A percentile compares a stretch with the other conserved stretches of the same genome.
Conservation (phyloP, 139 green algal genomes). For the Chlorella sorokiniana region DNA sequence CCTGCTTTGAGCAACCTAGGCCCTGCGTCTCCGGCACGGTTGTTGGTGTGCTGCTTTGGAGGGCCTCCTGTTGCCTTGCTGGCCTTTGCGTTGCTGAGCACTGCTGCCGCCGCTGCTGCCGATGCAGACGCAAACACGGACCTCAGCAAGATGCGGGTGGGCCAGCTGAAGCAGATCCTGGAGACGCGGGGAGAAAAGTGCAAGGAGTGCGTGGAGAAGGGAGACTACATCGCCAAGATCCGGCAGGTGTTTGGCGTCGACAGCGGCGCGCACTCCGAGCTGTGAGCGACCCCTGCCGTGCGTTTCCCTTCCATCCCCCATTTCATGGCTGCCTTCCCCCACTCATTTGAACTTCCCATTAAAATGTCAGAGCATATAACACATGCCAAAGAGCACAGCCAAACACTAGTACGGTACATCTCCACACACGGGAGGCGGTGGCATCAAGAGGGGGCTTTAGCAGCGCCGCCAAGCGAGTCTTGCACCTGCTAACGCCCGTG, state of each 20-base stretch:
- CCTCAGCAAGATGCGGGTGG: conserved; percentile 59
- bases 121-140: conserved; percentile 55
- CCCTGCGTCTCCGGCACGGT: not conserved
- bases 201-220: conserved; percentile 76
- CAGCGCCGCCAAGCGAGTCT: too few relatives aligned
- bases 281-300: not conserved
- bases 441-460: too few relatives aligned
- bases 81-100: too few relatives aligned
- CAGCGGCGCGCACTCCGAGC: conserved; percentile 5
- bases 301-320: not conserved
- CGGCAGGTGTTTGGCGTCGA: conserved; percentile 34
- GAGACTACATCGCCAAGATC: conserved; percentile 66
- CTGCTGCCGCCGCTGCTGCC: not conserved
- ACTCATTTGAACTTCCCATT: too few relatives aligned
- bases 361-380: too few relatives aligned
- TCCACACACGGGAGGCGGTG: too few relatives aligned
- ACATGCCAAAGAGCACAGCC: too few relatives aligned
- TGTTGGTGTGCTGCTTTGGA: too few relatives aligned
- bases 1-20: too few relatives aligned
- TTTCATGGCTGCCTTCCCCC: not conserved
- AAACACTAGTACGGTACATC: too few relatives aligned
- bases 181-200: conserved; percentile 58
- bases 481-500: too few relatives aligned
- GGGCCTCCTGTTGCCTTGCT: too few relatives aligned
- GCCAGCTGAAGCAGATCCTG: conserved; percentile 78